Base-by-base conservation (phyloP, 2,329 filamentous ascomycete species). In the Trichoderma breve region DNA sequence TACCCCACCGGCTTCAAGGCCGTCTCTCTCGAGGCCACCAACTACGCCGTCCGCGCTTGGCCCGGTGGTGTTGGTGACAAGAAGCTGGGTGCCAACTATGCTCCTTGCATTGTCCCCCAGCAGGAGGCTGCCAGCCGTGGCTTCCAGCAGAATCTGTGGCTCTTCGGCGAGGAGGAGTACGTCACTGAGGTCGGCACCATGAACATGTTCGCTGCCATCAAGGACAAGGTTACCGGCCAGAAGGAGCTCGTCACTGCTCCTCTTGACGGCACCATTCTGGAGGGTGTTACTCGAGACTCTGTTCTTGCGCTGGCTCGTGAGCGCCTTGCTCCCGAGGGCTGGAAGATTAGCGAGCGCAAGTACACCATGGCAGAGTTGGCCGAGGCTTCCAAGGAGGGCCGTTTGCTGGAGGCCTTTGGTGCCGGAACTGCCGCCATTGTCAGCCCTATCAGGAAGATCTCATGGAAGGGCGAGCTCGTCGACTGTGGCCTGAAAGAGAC, bases 1-100 rank as follows among this genome's bases (percentile, higher is more conserved):
- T 99, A 98, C 84, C 95, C 95, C 2, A 98, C 95, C 2, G 96
- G 96, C 73, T 98, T 99, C 90, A 98, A 98, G 86, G 96, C 96
- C 73, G 89, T 99, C 65, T 95, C 93, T 1, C 88, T 99, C 70
- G 96, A 98, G 85, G 96, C 96, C 30, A 98, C 96, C 68, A 93
- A 97, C 84, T 97, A 98, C 82, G 95, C 95, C 70, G 94, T 98
- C 74, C 94, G 96, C 76, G 96, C 96, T 71, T 99, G 96, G 96
- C 96, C 96, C 61, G 96, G 96, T 73, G 96, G 96, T 80, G 95
- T 98, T 36, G 96, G 96, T 77, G 94, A 98, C 86, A 97, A 96
- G 90, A 99, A 99, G 86, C 90, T 99, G 39, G 96, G 96, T 74
- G 96, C 95, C 79, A 99, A 99, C 88, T 99, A 99, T 82, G 96